Percentiles rank a stretch among this genome's conserved stretches.
These are phyloP conservation scores for Cordyceps javanica DNA, from an alignment of 2,329 filamentous ascomycete species.

Conservation along the genomic window DNA sequence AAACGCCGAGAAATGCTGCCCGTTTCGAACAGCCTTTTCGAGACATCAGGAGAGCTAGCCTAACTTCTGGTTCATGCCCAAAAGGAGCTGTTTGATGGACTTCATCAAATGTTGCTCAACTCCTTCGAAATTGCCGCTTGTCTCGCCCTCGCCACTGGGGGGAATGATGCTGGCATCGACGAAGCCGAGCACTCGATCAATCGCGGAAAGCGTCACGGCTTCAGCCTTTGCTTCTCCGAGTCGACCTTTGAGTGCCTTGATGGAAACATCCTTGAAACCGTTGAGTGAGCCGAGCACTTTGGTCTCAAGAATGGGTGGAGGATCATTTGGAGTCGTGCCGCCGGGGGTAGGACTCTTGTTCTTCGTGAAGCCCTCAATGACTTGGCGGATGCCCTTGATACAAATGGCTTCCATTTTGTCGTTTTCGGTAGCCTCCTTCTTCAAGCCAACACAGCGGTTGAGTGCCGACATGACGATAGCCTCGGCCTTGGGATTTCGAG, in stretches of 20 bases:
- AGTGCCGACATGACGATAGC: slow-evolving; percentile 47
- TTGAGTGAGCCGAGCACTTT: slow-evolving; percentile 36
- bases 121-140: slow-evolving; percentile 30
- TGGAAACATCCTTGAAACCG: slow-evolving; percentile 40
- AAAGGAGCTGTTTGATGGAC: slow-evolving; percentile 33
- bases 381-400: slow-evolving; percentile 35
- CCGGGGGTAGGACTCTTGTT: slow-evolving; percentile 30
- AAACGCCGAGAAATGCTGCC: not conserved
- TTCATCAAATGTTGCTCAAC: slow-evolving; percentile 37
- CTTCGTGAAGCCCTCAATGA: slow-evolving; percentile 38
- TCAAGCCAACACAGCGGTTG: slow-evolving; percentile 44
- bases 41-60: not conserved
- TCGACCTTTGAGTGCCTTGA: slow-evolving; percentile 34
- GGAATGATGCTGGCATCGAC: slow-evolving; percentile 37
- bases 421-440: slow-evolving; percentile 37
- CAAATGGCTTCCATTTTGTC: slow-evolving; percentile 42
- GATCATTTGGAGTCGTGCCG: slow-evolving; percentile 21
- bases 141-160: slow-evolving; percentile 27
- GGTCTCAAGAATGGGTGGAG: slow-evolving; percentile 29
- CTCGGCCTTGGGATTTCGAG: slow-evolving; percentile 36
- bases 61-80: slow-evolving; percentile 35
- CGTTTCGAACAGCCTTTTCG: not conserved
- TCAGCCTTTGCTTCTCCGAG: slow-evolving; percentile 38
- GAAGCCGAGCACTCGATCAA: slow-evolving; percentile 44
- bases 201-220: slow-evolving; percentile 42